Percentiles rank a stretch among this genome's conserved stretches.
Evolutionary conservation across 2,329 filamentous ascomycete genomes (phyloP).

Genomic region (Neonectria neomacrospora): DNA sequence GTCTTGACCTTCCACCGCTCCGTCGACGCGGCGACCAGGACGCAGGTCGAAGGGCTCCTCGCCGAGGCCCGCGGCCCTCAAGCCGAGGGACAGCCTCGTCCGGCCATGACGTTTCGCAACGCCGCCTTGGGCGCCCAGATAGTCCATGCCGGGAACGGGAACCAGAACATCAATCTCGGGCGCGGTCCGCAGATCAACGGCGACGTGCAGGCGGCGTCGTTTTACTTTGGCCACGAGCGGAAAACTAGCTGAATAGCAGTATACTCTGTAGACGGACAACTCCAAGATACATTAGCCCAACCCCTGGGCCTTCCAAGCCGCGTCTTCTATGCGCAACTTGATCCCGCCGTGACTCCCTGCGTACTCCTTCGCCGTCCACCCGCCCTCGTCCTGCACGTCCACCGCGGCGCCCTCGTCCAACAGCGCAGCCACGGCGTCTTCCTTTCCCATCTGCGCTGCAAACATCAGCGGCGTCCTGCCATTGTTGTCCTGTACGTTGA

Average conservation of each 20-base stretch:
- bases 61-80: not conserved
- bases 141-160: not conserved
- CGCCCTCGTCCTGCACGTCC: not conserved
- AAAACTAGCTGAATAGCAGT: not conserved
- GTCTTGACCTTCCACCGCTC: constrained; percentile 33
- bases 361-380: not conserved
- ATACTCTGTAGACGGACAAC: no score
- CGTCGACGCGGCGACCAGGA: constrained; percentile 19
- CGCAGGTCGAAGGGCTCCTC: not conserved
- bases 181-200: not conserved
- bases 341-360: not conserved
- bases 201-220: not conserved
- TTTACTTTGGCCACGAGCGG: not conserved
- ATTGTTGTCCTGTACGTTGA: not conserved
- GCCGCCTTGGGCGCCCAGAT: not conserved
- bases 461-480: not conserved
- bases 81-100: not conserved
- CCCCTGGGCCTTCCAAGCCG: not conserved
- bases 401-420: not conserved
- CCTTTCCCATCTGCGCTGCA: not conserved
- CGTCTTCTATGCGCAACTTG: not conserved
- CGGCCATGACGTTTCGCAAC: not conserved
- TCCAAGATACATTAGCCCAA: no score
- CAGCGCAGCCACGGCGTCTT: not conserved
- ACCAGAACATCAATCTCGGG: not conserved